Percentiles rank a stretch among this genome's conserved stretches.
phyloP scores from a whole-genome alignment of 2,329 filamentous ascomycete species.

The Pezizomycotina sp. region DNA sequence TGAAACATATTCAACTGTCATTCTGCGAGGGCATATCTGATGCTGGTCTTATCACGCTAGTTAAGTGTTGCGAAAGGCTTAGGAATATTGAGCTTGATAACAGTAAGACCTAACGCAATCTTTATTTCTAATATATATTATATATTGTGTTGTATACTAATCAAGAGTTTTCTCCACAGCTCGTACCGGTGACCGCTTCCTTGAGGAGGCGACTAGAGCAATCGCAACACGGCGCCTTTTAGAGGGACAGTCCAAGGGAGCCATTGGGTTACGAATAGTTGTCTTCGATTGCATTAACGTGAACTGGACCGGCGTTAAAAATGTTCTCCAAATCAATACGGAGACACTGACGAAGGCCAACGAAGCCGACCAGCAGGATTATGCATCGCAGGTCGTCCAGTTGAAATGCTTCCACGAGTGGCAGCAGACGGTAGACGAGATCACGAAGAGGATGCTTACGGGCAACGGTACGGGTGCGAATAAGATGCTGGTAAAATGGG shows the following conservation, averaged over 20 bases:
- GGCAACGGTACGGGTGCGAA: slow-evolving; percentile 48
- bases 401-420: slow-evolving; percentile 91
- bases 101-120: slow-evolving; percentile 30
- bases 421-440: slow-evolving; percentile 88
- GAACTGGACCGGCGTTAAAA: slow-evolving; percentile 79
- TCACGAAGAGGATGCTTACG: slow-evolving; percentile 66
- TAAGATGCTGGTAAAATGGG: slow-evolving; percentile 79
- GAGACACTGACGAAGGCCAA: slow-evolving; percentile 28
- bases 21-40: slow-evolving; percentile 81
- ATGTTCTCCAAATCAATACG: slow-evolving; percentile 71
- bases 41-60: slow-evolving; percentile 61
- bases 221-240: slow-evolving; percentile 39
- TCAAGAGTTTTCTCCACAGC: slow-evolving; percentile 28
- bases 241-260: slow-evolving; percentile 15
- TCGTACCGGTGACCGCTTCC: slow-evolving; percentile 66
- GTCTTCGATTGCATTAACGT: slow-evolving; percentile 86
- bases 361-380: slow-evolving; percentile 26
- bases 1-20: slow-evolving; percentile 73
- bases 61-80: slow-evolving; percentile 57
- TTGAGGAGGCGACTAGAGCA: slow-evolving; percentile 71
- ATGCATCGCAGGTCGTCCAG: slow-evolving; percentile 62
- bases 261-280: slow-evolving; percentile 54
- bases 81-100: slow-evolving; percentile 76
- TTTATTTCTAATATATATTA: background rate
- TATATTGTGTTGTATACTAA: background rate